Base-by-base conservation (phyloP, 345 rosid genomes). In the Syzygium jambos region DNA sequence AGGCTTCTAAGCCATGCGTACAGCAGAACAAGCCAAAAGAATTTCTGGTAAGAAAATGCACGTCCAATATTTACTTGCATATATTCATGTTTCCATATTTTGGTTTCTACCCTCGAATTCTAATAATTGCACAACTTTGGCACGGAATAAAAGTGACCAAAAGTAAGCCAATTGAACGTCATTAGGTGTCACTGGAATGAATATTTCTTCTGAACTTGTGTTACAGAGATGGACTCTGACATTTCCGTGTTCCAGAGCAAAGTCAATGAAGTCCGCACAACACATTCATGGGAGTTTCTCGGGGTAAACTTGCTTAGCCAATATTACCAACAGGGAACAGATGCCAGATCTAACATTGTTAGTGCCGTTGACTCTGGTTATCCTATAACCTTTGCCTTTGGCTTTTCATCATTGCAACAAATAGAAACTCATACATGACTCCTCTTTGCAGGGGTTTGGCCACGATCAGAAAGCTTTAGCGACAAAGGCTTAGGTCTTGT, bases 1-100 rank as follows among this genome's bases (percentile, higher is more conserved):
- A 85, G 94, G 93, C 73, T 93, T 93, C 89, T 86, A 93, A 15
- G 94, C 94, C 77, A 90, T 90, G 93, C 93, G 91, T 43, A 93
- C 93, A 80, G 87, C 90, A 77, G 86, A 91, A 56, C 90, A 94
- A 88, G 93, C 92, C 85, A 87, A 89, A 14, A 85, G 55, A 52
- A 89, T 91, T 52, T 86, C 90, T 27, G 89, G 93, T 89, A 84
- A 52, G 61, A 56, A 56, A 22, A 56, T 56, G 61, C 61, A 56
- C 23, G n/a, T 56, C 61, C 61, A 56, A 23, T 56, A 9, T 9
- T 56, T 27, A 56, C n/a, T 56, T 56, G 27, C 61, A 56, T 25
- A 56, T 23, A 23, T 22, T 56, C 61, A 23, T 56, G 27, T 22
- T 56, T 56, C n/a, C 61, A 56, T 56, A 56, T 56, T 23, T 56